Evolutionary conservation across 768 basidiomycete genomes (phyloP).

Genomic region (Psilocybe tampanensis): DNA sequence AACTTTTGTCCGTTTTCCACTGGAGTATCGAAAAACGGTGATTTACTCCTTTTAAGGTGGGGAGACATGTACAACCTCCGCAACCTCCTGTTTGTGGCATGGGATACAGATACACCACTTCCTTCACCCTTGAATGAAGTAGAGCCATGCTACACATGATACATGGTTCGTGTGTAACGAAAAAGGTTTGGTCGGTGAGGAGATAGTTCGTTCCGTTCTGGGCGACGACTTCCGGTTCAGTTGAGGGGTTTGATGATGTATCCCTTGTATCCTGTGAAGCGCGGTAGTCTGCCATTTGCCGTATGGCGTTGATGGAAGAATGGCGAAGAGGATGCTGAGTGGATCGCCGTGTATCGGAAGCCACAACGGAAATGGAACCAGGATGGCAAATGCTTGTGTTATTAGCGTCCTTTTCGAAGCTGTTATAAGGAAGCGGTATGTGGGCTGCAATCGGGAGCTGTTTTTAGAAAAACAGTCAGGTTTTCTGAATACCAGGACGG

Average conservation of each 20-base stretch:
- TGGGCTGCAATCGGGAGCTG: conserved; percentile 79
- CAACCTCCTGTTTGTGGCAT: conserved; percentile 87
- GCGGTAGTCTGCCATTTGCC: conserved; percentile 62
- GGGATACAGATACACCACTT: conserved; percentile 74
- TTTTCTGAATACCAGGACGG: neutral
- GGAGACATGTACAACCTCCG: conserved; percentile 74
- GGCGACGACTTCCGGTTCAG: conserved; percentile 13
- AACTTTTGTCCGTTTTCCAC: conserved; percentile 49
- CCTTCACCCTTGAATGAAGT: conserved; percentile 90
- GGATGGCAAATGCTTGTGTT: neutral
- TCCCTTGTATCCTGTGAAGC: conserved; percentile 23
- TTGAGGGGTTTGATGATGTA: neutral
- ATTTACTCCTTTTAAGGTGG: conserved; percentile 84
- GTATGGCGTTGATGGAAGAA: conserved; percentile 76
- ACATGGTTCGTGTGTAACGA: conserved; percentile 96
- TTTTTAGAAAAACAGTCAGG: neutral
- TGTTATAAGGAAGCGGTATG: conserved; percentile 60
- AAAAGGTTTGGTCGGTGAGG: conserved; percentile 80
- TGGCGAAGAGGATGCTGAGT: conserved; percentile 82
- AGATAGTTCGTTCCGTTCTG: conserved; percentile 84
- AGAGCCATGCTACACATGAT: conserved; percentile 98
- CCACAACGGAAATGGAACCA: conserved; percentile 41
- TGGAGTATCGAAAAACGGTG: conserved; percentile 78
- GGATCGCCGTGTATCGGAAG: conserved; percentile 72
- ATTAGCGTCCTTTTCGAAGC: conserved; percentile 16